A percentile compares a stretch with the other conserved stretches of the same genome.
Evolutionary conservation across 495 filamentous ascomycete species (phyloP).

Genomic region (Hypoxylon intermedium): DNA sequence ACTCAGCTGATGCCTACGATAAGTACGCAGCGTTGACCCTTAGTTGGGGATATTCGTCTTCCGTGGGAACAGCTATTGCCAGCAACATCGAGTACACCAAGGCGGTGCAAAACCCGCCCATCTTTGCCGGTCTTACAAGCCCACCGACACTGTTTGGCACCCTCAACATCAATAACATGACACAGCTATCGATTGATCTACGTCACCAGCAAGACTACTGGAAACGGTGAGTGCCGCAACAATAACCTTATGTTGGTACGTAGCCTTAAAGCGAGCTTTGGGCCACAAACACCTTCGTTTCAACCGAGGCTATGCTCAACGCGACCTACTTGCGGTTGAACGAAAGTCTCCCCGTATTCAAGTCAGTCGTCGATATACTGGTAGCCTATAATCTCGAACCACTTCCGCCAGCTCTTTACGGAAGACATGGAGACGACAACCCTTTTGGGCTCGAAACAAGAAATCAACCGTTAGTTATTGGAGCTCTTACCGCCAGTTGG

Average conservation of each 20-base stretch:
- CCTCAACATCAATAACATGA: background rate
- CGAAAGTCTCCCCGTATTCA: slow-evolving; percentile 8
- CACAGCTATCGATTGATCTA: background rate
- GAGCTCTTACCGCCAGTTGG: slow-evolving; percentile 31
- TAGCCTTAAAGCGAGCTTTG: background rate
- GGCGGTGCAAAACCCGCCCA: slow-evolving; percentile 13
- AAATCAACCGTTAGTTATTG: slow-evolving; percentile 12
- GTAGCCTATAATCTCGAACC: slow-evolving; percentile 53
- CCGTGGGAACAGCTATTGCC: background rate
- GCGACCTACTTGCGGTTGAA: slow-evolving; percentile 27
- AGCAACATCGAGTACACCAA: slow-evolving; percentile 29
- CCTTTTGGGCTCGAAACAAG: slow-evolving; percentile 48
- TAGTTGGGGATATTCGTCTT: slow-evolving; percentile 13
- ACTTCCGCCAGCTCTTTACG: slow-evolving; percentile 51
- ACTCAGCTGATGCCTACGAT: slow-evolving; percentile 27
- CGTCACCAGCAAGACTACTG: too few relatives aligned
- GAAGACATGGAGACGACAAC: slow-evolving; percentile 48
- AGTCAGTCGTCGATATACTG: too few relatives aligned
- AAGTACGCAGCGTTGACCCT: slow-evolving; percentile 26
- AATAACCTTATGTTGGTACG: too few relatives aligned
- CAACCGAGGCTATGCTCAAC: slow-evolving; percentile 18
- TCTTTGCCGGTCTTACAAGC: slow-evolving; percentile 1
- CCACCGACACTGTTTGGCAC: background rate
- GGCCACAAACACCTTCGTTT: slow-evolving; percentile 7
- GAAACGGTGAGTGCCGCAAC: background rate